phyloP scores from a whole-genome alignment of 805 yeast species.

The Nakazawaea pomicola region DNA sequence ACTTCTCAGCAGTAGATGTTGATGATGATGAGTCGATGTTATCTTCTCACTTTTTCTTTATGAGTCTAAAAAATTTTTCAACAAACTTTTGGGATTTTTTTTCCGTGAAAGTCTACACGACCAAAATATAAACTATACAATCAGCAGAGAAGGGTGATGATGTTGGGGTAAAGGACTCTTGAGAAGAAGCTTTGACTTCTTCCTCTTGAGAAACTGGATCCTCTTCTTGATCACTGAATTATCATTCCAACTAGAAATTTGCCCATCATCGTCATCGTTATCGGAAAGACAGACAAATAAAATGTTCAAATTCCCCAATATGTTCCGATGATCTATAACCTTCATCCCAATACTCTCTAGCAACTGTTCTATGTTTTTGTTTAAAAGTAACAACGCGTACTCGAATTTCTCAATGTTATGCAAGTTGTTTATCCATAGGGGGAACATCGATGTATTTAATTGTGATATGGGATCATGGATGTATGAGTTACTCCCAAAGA shows the following conservation, averaged over 20 bases:
- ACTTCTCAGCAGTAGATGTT: neutral
- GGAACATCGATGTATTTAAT: constrained; percentile 36
- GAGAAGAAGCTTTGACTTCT: neutral
- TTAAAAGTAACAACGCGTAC: constrained; percentile 41
- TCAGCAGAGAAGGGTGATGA: constrained; percentile 1
- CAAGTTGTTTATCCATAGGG: constrained; percentile 35
- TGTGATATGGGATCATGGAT: constrained; percentile 43
- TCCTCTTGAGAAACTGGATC: constrained; percentile 3
- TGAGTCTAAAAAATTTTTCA: too few species aligned
- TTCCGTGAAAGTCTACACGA: constrained; percentile 1
- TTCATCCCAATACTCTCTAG: constrained; percentile 25
- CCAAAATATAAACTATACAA: neutral
- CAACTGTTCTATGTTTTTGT: constrained; percentile 42
- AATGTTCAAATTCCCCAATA: constrained; percentile 29
- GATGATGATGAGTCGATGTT: neutral
- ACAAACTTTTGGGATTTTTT: too few species aligned
- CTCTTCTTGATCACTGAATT: constrained; percentile 1
- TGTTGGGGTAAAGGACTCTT: neutral
- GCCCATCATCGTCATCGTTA: constrained; percentile 10
- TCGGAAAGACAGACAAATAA: constrained; percentile 25
- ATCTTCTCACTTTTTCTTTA: too few species aligned
- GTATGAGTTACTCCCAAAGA: constrained; percentile 43
- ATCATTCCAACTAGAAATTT: neutral
- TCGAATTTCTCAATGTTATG: constrained; percentile 36
- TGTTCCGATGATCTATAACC: constrained; percentile 25